Evolutionary conservation across 2,329 filamentous ascomycete genomes (phyloP), one percentile per base, ranked within the genome.

Genomic region (Catunica adiposa): DNA sequence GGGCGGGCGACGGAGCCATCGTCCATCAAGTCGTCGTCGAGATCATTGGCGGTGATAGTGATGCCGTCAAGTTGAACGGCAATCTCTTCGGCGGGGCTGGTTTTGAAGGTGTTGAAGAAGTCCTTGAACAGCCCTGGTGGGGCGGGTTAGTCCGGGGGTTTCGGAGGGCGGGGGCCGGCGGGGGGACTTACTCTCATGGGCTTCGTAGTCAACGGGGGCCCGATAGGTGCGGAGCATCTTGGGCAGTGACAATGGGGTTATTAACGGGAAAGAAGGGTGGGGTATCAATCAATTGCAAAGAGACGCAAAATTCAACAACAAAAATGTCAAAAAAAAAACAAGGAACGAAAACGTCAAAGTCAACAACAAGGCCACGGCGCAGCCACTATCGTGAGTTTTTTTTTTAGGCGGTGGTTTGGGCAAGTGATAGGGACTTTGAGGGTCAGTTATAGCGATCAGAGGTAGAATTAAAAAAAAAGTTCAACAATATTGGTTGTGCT

Each of bases 1-100:
- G 73, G 71, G 40, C 73, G 71, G 17, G 73, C 73, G 54, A 80
- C 79, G 60, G 86, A 83, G 59, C 81, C 78, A 63, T 89, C 84
- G 66, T 94, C 87, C 81, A 94, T 86, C 64, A 96, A 89, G 67
- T 95, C 87, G 64, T 95, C 89, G 68, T 84, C 89, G 44, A 86
- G 76, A 62, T 84, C 85, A 69, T 94, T 84, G 65, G 88, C 89
- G 67, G 89, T 84, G 61, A 98, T 85, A 64, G 85, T 85, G 63
- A 98, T 80, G 62, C 84, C 82, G 62, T 87, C 82, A 51, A 98
- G 77, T 47, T 89, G 89, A 66, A 89, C 83, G 40, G 86, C 82
- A 62, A 94, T 81, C 58, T 83, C 78, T 58, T 76, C 78, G 68
- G 75, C 80, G 56, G 73, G 84, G 65, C 75, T 82, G 56, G 83